Percentiles rank a stretch among this genome's conserved stretches.
Evolutionary conservation across 768 basidiomycete genomes (phyloP).

Genomic region (Leucosporidium yakuticum): DNA sequence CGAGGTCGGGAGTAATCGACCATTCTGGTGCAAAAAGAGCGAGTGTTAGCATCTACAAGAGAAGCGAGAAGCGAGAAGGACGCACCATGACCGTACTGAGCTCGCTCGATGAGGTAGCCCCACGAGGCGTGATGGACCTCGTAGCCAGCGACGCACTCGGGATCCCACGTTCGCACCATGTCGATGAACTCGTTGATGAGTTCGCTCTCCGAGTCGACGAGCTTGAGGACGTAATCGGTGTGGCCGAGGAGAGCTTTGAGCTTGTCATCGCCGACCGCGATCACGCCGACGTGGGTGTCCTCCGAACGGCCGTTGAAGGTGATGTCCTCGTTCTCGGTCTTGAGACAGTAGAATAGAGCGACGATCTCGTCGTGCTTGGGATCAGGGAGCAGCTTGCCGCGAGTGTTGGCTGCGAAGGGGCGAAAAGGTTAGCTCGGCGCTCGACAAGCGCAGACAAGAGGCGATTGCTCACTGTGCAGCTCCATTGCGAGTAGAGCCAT

Average conservation of each 20-base stretch:
- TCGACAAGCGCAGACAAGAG: neutral
- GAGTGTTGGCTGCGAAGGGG: slow-evolving; percentile 42
- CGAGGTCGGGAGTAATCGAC: slow-evolving; percentile 55
- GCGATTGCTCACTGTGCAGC: slow-evolving; percentile 60
- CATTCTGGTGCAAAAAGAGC: slow-evolving; percentile 51
- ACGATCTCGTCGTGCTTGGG: slow-evolving; percentile 60
- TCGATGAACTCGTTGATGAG: slow-evolving; percentile 72
- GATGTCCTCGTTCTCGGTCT: slow-evolving; percentile 51
- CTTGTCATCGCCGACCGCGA: slow-evolving; percentile 50
- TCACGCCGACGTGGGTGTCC: slow-evolving; percentile 49
- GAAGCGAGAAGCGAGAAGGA: neutral
- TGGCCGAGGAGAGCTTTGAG: slow-evolving; percentile 21
- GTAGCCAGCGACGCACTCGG: slow-evolving; percentile 88
- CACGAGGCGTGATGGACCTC: slow-evolving; percentile 81
- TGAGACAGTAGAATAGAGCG: slow-evolving; percentile 69
- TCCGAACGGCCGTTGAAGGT: slow-evolving; percentile 40
- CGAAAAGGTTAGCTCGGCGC: neutral
- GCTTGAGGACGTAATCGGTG: slow-evolving; percentile 47
- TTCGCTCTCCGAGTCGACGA: slow-evolving; percentile 66
- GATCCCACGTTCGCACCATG: slow-evolving; percentile 64
- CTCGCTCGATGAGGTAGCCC: slow-evolving; percentile 79
- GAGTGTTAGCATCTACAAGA: neutral
- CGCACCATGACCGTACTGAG: slow-evolving; percentile 39
- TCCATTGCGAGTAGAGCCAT: slow-evolving; percentile 81
- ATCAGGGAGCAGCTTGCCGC: slow-evolving; percentile 56